Percentiles rank a stretch among this genome's conserved stretches.
Conservation (phyloP, 768 basidiomycete species). For the Agaricus subrufescens region DNA sequence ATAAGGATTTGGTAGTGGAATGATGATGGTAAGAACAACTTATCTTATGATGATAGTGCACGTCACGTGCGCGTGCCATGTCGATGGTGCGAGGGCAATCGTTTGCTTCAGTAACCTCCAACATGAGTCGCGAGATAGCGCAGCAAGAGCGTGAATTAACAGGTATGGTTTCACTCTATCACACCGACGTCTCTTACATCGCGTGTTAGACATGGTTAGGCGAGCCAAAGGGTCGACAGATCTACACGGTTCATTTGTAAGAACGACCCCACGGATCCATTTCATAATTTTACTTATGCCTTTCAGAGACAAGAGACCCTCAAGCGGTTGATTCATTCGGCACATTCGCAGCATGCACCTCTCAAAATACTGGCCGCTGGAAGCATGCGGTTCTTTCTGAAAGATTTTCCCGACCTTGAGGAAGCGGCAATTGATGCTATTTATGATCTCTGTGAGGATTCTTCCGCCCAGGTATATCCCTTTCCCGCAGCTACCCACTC, state of each 20-base stretch:
- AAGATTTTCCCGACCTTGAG: constrained; percentile 66
- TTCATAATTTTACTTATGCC: not conserved
- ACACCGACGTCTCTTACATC: not conserved
- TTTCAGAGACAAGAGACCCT: constrained; percentile 48
- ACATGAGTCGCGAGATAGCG: constrained; percentile 21
- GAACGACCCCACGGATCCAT: not conserved
- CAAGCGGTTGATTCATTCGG: constrained; percentile 48
- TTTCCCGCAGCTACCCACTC: not conserved
- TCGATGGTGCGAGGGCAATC: no score
- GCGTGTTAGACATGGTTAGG: constrained; percentile 32
- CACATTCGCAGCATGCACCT: constrained; percentile 38
- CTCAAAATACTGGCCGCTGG: constrained; percentile 56
- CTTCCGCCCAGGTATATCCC: constrained; percentile 40
- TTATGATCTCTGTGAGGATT: constrained; percentile 76
- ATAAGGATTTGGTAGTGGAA: not conserved
- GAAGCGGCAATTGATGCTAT: constrained; percentile 75
- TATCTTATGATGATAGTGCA: no score
- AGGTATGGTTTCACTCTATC: constrained; percentile 16
- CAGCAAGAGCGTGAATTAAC: constrained; percentile 35
- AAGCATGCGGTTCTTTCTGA: constrained; percentile 55
- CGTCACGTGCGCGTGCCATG: no score
- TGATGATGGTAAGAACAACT: no score
- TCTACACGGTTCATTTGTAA: constrained; percentile 4
- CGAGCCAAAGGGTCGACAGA: constrained; percentile 36
- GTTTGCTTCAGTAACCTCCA: not conserved